These are phyloP conservation scores for Astrephomene gubernaculifera DNA, from an alignment of 139 green algal species.

Conservation along the genomic window DNA sequence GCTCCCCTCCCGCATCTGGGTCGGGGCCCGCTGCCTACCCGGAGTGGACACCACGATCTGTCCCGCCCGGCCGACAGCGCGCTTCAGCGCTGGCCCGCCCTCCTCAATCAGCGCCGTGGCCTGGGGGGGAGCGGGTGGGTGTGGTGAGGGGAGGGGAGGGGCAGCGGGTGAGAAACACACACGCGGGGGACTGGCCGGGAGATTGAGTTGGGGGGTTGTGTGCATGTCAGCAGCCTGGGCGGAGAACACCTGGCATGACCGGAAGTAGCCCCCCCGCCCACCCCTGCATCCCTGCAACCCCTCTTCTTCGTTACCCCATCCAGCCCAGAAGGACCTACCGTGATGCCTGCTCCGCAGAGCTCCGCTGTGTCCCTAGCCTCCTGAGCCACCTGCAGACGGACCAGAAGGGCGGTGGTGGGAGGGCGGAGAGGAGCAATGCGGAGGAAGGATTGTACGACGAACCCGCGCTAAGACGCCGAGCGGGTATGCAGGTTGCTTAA, in stretches of 20 bases:
- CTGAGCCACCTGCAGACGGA: conserved; percentile 47
- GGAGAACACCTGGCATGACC: no score
- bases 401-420: not conserved
- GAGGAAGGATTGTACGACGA: no score
- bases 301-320: not conserved
- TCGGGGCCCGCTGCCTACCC: conserved; percentile 17
- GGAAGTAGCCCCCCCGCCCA: no score
- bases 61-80: conserved; percentile 60
- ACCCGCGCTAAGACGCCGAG: no score
- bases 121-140: not conserved
- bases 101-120: conserved; percentile 60
- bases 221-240: no score
- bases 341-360: conserved; percentile 57
- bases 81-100: conserved; percentile 53
- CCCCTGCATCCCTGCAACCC: no score
- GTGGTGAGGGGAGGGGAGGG: no score
- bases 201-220: no score
- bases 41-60: conserved; percentile 91
- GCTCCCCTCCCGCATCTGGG: not conserved
- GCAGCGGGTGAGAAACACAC: no score
- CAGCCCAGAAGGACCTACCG: conserved; percentile 18
- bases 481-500: no score
- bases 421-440: not conserved
- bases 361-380: conserved; percentile 53
- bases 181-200: no score